A percentile compares a stretch with the other conserved stretches of the same genome.
Evolutionary conservation across 2,329 filamentous ascomycete genomes (phyloP).

Genomic region (Didymella segeticola): DNA sequence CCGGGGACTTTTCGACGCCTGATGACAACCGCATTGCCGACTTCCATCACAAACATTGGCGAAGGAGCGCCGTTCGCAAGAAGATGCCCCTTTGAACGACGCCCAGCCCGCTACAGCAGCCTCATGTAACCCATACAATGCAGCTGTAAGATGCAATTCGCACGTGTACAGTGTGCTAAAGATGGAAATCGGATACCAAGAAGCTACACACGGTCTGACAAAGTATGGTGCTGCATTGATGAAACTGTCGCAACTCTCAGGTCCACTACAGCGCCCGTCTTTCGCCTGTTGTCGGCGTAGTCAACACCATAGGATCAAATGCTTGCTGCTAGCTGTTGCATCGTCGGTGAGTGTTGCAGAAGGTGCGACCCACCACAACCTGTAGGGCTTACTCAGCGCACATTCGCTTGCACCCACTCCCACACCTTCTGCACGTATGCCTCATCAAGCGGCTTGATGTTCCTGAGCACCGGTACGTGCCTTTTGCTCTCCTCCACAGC

Average conservation of each 20-base stretch:
- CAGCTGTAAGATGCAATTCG: neutral
- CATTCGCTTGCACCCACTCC: slow-evolving; percentile 44
- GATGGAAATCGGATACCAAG: neutral
- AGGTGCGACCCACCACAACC: neutral
- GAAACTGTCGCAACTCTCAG: neutral
- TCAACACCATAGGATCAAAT: neutral
- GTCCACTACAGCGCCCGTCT: neutral
- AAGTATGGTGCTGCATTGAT: neutral
- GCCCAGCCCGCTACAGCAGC: neutral
- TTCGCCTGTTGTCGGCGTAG: slow-evolving; percentile 3
- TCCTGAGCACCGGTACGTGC: slow-evolving; percentile 44
- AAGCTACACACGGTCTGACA: neutral
- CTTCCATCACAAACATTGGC: neutral
- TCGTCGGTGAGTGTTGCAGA: slow-evolving; percentile 27
- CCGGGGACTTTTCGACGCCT: neutral
- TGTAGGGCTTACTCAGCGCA: slow-evolving; percentile 18
- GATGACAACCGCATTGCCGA: neutral
- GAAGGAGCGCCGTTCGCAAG: neutral
- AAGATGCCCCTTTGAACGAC: neutral
- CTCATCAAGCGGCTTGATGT: slow-evolving; percentile 52
- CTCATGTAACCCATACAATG: neutral
- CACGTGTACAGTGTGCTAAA: neutral
- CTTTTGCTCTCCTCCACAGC: slow-evolving; percentile 44
- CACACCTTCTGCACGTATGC: slow-evolving; percentile 54
- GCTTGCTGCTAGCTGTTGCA: neutral